These are phyloP conservation scores for Taiozyma sp. DNA, from an alignment of 1,139 yeast genomes.

Conservation along the genomic window DNA sequence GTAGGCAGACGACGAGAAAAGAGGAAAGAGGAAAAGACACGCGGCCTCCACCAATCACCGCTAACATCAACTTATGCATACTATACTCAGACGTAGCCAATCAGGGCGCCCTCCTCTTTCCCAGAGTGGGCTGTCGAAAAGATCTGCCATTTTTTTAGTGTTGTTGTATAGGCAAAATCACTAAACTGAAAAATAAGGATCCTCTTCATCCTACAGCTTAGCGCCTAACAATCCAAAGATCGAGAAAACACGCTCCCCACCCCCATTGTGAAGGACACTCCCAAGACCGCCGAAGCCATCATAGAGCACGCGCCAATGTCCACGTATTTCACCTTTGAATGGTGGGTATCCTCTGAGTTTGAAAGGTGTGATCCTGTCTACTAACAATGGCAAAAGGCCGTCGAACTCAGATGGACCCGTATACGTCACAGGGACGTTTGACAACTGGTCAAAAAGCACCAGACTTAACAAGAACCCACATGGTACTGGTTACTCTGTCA, in stretches of 20 bases:
- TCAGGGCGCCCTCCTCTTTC: too few species aligned
- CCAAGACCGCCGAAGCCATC: not conserved
- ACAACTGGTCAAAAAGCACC: conserved; percentile 53
- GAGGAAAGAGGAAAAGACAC: too few species aligned
- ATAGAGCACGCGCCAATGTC: not conserved
- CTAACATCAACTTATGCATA: too few species aligned
- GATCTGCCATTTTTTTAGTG: not conserved
- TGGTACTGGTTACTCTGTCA: conserved; percentile 37
- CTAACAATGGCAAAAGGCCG: conserved; percentile 13
- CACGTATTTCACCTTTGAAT: conserved; percentile 11
- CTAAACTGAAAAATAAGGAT: not conserved
- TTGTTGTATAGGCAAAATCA: not conserved
- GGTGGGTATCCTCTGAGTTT: conserved; percentile 7
- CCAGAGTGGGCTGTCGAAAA: not conserved
- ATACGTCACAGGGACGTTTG: conserved; percentile 52
- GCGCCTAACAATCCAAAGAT: too few species aligned
- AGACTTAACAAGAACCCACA: conserved; percentile 38
- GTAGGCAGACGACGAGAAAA: not conserved
- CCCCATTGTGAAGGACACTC: not conserved
- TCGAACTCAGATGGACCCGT: conserved; percentile 11
- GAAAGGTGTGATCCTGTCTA: not conserved
- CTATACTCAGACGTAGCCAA: too few species aligned
- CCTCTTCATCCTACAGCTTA: not conserved
- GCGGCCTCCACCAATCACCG: not conserved
- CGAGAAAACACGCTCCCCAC: too few species aligned